Percentiles rank a stretch among this genome's conserved stretches.
phyloP scores from a whole-genome alignment of 441 rosid genomes.

The Erodium moschatum region DNA sequence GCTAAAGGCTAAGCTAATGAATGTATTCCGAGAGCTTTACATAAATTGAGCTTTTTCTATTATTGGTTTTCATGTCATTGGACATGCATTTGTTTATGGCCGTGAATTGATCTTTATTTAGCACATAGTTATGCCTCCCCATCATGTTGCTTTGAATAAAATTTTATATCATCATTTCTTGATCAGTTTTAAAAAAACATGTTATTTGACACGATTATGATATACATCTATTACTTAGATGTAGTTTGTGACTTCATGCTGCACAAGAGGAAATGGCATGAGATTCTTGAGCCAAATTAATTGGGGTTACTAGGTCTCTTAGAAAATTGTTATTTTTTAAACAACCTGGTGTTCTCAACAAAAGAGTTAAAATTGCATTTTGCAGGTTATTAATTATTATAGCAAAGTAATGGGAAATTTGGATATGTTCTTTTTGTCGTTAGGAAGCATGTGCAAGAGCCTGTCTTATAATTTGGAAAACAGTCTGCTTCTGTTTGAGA shows the following conservation, averaged over 20 bases:
- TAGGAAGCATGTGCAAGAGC: neutral
- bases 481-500: neutral
- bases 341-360: slow-evolving; percentile 2
- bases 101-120: neutral
- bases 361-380: neutral
- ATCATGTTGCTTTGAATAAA: neutral
- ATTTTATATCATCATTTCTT: neutral
- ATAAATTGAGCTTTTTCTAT: neutral
- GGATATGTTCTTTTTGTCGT: neutral
- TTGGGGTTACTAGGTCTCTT: neutral
- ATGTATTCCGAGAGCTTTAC: neutral
- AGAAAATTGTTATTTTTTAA: neutral
- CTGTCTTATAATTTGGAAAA: slow-evolving; percentile 6
- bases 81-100: slow-evolving; percentile 2
- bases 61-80: slow-evolving; percentile 9
- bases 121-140: neutral
- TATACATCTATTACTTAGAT: neutral
- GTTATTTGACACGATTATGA: neutral
- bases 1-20: neutral
- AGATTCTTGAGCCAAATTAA: slow-evolving; percentile 2
- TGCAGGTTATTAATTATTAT: neutral
- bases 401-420: neutral
- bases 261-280: neutral
- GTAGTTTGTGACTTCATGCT: neutral
- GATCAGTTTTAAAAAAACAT: neutral